Base-by-base conservation (phyloP, 1,284 basidiomycete genomes). In the Meira miltonrushii region DNA sequence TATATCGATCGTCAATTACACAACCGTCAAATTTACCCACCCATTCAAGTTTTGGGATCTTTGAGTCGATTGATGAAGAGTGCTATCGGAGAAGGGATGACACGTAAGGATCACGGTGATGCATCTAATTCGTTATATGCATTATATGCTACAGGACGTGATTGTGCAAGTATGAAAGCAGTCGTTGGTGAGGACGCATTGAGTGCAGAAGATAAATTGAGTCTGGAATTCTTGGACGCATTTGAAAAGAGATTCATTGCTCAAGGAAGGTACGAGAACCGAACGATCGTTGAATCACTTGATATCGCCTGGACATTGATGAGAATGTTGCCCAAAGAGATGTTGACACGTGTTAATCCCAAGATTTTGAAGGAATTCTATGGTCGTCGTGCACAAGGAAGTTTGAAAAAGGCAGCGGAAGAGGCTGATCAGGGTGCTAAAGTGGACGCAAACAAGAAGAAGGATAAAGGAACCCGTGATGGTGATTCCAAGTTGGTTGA, bases 61-160 rank as follows among this genome's bases (percentile, higher is more conserved):
- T 84, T 99, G 70, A 97, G 94, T 72, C 92, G 95, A 23, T 40
- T 99, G 78, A 99, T 99, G 95, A 99, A 99, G 87, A 91, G 88
- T 70, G 95, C 95, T 68, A 97, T 98, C 79, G 95, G 95, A 65
- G 94, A 96, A 80, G 87, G 91, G 81, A 83, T 97, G 75, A 98
- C 95, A 56, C 86, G 95, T 77, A 95, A 92, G 81, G 95, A 99
- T 81, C 95, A 98, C 79, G 88, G 91, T 75, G 95, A 99, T 81
- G 95, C 98, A 40, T 98, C 94, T 15, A 78, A 78, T 64, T 74
- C 76, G 64, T 73, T 78, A 62, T 81, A 75, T 49, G 74, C 72
- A 10, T 33, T 67, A 25, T 75, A 76, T 54, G 75, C 72, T 25
- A 75, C 65, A 76, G 95, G 93, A 56, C 87, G 91, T 75, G 95